Evolutionary conservation across 108 stramenopile species (phyloP), one percentile per base, ranked within the genome.

Genomic region (Cyclotella choctawhatcheeana): DNA sequence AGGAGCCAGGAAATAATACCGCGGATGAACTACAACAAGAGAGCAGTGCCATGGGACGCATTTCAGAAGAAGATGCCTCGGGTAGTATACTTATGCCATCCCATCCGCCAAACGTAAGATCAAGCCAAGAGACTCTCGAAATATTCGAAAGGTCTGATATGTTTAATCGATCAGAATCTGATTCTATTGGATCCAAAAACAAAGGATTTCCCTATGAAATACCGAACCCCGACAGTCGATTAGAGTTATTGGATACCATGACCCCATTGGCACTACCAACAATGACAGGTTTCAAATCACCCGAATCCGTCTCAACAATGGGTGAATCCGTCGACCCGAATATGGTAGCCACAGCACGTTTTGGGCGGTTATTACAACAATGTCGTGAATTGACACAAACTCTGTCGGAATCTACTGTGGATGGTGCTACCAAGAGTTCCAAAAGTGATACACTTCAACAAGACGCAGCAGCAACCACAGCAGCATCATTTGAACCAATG

Each of bases 331-430:
- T 44, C 45, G 27, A n/a, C 24, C 17, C 63, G 30, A 48, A 58
- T 21, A 37, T 35, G 18, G 56, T 40, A 20, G 64, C 65, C 2
- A 67, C 70, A 5, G 64, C 77, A 8, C 55, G 77, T 24, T 78
- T 78, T 52, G 77, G 77, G 29, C 55, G 70, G 34, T 66, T 78
- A 34, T 64, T 78, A 34, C 70, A 71, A 43, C 69, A 78, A 67
- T 78, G 77, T 58, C 64, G 77, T 18, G 40, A 64, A 48, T 44
- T 78, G 22, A 67, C 77, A 3, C 70, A 78, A 78, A 70, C 69
- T 37, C 65, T 63, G 30, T 55, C 54, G 31, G 25, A 59, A 31
- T 31, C 30, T 37, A 37, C 56, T 32, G 54, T 64, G 44, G 27
- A 40, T 44, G 22, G 31, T 52, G 22, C 65, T 1, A 12, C 18